Evolutionary conservation across 768 basidiomycete genomes (phyloP).

Genomic region (Hydnum rufescens): DNA sequence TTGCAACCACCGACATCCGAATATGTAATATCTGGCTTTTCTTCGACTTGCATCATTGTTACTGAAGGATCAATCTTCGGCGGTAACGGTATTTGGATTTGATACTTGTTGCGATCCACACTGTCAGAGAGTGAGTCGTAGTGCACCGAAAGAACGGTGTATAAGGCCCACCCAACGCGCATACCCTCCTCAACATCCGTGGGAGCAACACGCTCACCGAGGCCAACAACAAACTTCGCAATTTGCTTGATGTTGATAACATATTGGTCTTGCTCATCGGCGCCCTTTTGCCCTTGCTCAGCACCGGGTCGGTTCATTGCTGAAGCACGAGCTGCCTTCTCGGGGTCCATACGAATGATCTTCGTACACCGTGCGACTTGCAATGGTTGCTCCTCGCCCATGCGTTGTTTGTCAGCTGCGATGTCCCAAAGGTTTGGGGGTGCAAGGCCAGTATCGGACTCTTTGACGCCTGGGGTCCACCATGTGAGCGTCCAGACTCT

Average conservation of each 20-base stretch:
- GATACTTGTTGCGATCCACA: slow-evolving; percentile 91
- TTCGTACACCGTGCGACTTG: slow-evolving; percentile 98
- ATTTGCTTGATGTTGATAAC: slow-evolving; percentile 99
- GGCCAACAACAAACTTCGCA: slow-evolving; percentile 95
- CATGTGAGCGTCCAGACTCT: slow-evolving; percentile 1
- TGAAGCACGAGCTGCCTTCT: slow-evolving; percentile 55
- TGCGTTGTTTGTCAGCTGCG: slow-evolving; percentile 75
- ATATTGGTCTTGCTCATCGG: slow-evolving; percentile 98
- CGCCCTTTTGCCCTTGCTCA: slow-evolving; percentile 77
- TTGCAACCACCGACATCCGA: slow-evolving; percentile 97
- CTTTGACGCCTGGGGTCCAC: slow-evolving; percentile 57
- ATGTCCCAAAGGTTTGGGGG: slow-evolving; percentile 97
- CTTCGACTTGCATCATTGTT: slow-evolving; percentile 99
- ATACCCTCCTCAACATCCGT: slow-evolving; percentile 99
- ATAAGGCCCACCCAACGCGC: slow-evolving; percentile 75
- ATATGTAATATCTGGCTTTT: slow-evolving; percentile 95
- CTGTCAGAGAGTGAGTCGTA: slow-evolving; percentile 22
- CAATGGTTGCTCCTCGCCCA: slow-evolving; percentile 79
- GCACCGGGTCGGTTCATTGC: slow-evolving; percentile 63
- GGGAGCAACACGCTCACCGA: slow-evolving; percentile 89
- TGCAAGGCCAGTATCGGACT: slow-evolving; percentile 93
- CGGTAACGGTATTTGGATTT: slow-evolving; percentile 94
- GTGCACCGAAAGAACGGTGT: too few relatives aligned
- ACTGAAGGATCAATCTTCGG: slow-evolving; percentile 99
- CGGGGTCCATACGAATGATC: slow-evolving; percentile 72